Percentiles rank a stretch among this genome's conserved stretches.
Evolutionary conservation across 352 stramenopile genomes (phyloP).

Genomic region (Globisporangium ultimum): DNA sequence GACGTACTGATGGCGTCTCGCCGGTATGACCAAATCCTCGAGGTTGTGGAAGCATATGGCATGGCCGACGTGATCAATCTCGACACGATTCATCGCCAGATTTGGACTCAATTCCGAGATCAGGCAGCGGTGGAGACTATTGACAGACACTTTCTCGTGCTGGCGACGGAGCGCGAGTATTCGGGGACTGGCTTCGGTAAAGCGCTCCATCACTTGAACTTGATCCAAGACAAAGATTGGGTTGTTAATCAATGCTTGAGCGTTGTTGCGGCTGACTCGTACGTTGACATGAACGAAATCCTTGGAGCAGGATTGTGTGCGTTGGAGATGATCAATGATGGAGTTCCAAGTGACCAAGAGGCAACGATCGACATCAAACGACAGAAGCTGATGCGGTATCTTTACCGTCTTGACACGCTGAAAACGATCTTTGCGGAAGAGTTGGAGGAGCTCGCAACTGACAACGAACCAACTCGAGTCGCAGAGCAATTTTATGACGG

Average conservation of each 20-base stretch:
- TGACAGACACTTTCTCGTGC: neutral
- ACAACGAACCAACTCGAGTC: conserved; percentile 21
- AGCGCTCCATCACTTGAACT: conserved; percentile 41
- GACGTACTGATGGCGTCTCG: conserved; percentile 29
- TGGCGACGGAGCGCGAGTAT: conserved; percentile 7
- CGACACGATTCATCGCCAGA: conserved; percentile 43
- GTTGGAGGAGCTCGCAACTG: conserved; percentile 17
- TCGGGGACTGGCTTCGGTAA: conserved; percentile 19
- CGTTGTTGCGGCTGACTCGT: conserved; percentile 34
- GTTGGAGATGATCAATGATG: conserved; percentile 11
- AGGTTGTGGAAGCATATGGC: conserved; percentile 18
- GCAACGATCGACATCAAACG: conserved; percentile 11
- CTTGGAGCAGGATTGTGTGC: conserved; percentile 40
- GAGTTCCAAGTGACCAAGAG: conserved; percentile 6
- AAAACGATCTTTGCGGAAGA: conserved; percentile 39
- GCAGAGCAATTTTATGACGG: conserved; percentile 45
- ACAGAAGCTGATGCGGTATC: conserved; percentile 25
- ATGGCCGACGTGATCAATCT: conserved; percentile 19
- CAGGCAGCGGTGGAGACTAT: conserved; percentile 8
- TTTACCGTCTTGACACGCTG: conserved; percentile 54
- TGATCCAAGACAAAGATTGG: conserved; percentile 45
- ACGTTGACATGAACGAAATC: conserved; percentile 55
- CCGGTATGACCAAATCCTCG: conserved; percentile 39
- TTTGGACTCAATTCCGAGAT: conserved; percentile 46
- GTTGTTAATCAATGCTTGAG: conserved; percentile 41